Base-by-base conservation (phyloP, 2,329 filamentous ascomycete genomes). In the Dothidotthia symphoricarpi region DNA sequence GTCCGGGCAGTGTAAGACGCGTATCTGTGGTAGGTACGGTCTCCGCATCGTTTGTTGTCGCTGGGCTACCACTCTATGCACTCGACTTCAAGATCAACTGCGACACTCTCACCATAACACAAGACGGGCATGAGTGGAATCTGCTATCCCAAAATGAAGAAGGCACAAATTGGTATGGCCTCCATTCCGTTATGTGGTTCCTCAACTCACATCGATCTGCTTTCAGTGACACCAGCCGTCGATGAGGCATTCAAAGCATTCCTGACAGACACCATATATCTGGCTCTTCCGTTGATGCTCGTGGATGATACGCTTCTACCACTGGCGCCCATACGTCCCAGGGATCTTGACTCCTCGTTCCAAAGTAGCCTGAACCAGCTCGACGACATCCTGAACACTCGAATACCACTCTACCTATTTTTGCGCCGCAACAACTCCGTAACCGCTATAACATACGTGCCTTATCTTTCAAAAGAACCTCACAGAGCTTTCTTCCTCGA, bases 401-500 rank as follows among this genome's bases (percentile, higher is more conserved):
- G 35, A 19, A 47, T 16, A 16, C 33, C 54, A 6, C 35, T 55
- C 3, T 61, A 54, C 28, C 32, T 63, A 3, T 10, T 61, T 12
- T 17, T 61, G 0, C 53, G 55, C 10, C 48, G 47, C 9, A 19
- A 45, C 22, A 17, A 34, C 7, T 34, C 31, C 1, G 13, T 59
- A 4, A 31, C 41, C 5, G 47, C 46, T 12, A 54, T 61, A 12
- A 61, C 59, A 1, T 61, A 49, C 30, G 35, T 53, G n/a, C 59
- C 59, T 2, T 51, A 52, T 31, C 45, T 41, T 19, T 51, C 57
- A 0, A 38, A 43, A 1, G 34, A 31, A 11, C 26, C 34, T 3
- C 11, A 43, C 12, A 47, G 43, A n/a, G 22, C 28, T 2, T 3
- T 37, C 2, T 40, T 57, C 16, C 40, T 62, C 6, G 28, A 47